A percentile compares a stretch with the other conserved stretches of the same genome.
Evolutionary conservation across 768 basidiomycete genomes (phyloP).

Genomic region (Mycena olivaceomarginata): DNA sequence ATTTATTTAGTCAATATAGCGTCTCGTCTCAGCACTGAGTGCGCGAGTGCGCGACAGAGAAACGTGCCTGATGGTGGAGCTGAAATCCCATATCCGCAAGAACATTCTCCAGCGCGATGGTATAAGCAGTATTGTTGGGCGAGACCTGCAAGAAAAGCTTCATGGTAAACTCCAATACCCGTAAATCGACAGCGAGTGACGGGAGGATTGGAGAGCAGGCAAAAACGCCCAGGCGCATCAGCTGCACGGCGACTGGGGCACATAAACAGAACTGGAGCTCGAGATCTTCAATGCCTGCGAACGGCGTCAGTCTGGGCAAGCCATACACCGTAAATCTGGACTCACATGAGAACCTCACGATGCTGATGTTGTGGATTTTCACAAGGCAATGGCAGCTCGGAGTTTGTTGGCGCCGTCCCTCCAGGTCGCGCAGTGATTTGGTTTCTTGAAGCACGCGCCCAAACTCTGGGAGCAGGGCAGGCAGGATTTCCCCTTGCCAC

Average conservation of each 20-base stretch:
- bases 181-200: not conserved
- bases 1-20: no score
- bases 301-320: not conserved
- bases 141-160: not conserved
- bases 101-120: no score
- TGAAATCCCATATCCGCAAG: no score
- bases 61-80: no score
- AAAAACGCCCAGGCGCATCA: not conserved
- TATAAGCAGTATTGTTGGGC: no score
- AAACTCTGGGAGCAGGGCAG: not conserved
- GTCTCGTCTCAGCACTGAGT: no score
- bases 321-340: not conserved
- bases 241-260: not conserved
- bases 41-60: no score
- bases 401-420: not conserved
- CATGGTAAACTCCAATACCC: not conserved
- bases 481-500: not conserved
- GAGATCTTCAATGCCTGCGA: not conserved
- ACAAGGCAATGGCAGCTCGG: not conserved
- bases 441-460: not conserved
- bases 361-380: not conserved
- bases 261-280: not conserved
- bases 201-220: not conserved
- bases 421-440: not conserved
- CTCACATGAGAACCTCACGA: constrained; percentile 1